A percentile compares a stretch with the other conserved stretches of the same genome.
Evolutionary conservation across 164 flowering plant species (phyloP).

Genomic region (Vitis rupestris): DNA sequence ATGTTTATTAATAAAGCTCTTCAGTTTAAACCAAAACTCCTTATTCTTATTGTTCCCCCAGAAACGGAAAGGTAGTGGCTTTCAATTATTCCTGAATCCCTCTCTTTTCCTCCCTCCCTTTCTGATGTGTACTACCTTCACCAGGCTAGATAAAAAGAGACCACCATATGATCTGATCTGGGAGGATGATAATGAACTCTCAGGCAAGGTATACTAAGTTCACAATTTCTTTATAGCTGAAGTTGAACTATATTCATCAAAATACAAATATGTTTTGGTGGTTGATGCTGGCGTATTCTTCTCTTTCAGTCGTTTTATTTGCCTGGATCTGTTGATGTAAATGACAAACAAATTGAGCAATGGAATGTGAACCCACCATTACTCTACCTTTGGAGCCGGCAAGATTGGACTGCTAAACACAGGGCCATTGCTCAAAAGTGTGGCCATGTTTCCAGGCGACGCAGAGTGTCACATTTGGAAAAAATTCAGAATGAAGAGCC

Average conservation of each 20-base stretch:
- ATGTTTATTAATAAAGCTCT: constrained; percentile 81
- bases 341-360: constrained; percentile 67
- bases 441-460: constrained; percentile 35
- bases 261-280: constrained; percentile 3
- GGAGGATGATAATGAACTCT: constrained; percentile 57
- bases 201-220: constrained; percentile 55
- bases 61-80: constrained; percentile 63
- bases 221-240: background rate
- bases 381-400: constrained; percentile 87
- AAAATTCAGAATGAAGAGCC: background rate
- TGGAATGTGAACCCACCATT: constrained; percentile 69
- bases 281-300: constrained; percentile 1
- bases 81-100: background rate
- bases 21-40: constrained; percentile 80
- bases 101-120: constrained; percentile 9
- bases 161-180: constrained; percentile 59
- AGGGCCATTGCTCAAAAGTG: constrained; percentile 54
- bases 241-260: background rate
- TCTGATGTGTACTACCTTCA: constrained; percentile 1
- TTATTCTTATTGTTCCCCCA: constrained; percentile 81
- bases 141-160: constrained; percentile 65
- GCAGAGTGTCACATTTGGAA: background rate
- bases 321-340: constrained; percentile 74
- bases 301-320: constrained; percentile 74
- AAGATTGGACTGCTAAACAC: constrained; percentile 61